These are phyloP conservation scores for Geotrichum carabidarum DNA, from an alignment of 1,139 yeast genomes.

Conservation along the genomic window DNA sequence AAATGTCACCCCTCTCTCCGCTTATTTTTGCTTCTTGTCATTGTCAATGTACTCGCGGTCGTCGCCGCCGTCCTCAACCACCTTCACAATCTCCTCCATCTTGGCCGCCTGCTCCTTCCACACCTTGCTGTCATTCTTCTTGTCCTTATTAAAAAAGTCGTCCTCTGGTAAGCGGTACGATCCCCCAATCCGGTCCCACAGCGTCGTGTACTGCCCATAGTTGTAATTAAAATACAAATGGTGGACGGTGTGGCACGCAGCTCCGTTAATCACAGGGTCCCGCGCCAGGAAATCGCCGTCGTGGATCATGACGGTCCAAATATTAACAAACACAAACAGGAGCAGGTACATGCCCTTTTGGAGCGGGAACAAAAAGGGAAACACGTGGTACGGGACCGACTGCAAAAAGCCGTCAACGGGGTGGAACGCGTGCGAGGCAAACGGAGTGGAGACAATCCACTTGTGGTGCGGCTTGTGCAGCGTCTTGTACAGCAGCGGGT, in stretches of 20 bases:
- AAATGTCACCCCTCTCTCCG: neutral
- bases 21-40: conserved; percentile 21
- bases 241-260: conserved; percentile 97
- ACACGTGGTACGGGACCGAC: conserved; percentile 86
- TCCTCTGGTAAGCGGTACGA: conserved; percentile 90
- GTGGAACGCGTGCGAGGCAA: conserved; percentile 97
- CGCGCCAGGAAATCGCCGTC: conserved; percentile 93
- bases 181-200: conserved; percentile 95
- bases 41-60: conserved; percentile 48
- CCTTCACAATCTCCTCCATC: conserved; percentile 75
- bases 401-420: conserved; percentile 95
- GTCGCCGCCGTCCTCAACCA: conserved; percentile 63
- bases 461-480: conserved; percentile 98
- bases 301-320: conserved; percentile 98
- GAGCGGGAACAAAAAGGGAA: conserved; percentile 85
- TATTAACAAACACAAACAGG: conserved; percentile 83
- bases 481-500: conserved; percentile 78
- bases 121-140: conserved; percentile 52
- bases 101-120: conserved; percentile 70
- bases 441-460: conserved; percentile 98
- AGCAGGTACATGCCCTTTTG: conserved; percentile 78
- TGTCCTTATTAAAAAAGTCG: conserved; percentile 66
- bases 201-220: conserved; percentile 95
- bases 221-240: conserved; percentile 95
- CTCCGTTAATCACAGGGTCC: conserved; percentile 92